These are phyloP conservation scores for Biancaea sappan DNA, from an alignment of 306 rosid species.

Conservation along the genomic window DNA sequence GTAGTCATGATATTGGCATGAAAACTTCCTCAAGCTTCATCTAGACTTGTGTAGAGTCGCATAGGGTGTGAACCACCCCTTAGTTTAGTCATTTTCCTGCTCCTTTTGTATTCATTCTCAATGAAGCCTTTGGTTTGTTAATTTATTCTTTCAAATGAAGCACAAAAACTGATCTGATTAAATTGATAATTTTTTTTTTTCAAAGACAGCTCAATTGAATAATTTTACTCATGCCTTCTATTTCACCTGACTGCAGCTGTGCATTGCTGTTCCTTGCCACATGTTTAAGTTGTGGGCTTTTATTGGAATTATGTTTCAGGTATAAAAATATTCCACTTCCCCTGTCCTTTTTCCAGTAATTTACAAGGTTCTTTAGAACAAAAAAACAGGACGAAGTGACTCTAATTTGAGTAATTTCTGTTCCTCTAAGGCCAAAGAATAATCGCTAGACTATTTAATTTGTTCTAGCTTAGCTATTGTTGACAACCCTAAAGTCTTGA, in stretches of 20 bases:
- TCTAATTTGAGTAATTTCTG: neutral
- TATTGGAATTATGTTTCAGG: slow-evolving; percentile 91
- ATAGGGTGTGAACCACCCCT: neutral
- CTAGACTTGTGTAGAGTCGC: neutral
- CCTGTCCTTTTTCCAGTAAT: neutral
- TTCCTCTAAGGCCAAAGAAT: slow-evolving; percentile 6
- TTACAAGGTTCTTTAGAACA: neutral
- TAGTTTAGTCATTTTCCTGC: slow-evolving; percentile 23
- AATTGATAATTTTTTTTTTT: neutral
- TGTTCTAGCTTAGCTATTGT: slow-evolving; percentile 1
- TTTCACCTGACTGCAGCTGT: slow-evolving; percentile 57
- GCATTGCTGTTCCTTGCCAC: slow-evolving; percentile 97
- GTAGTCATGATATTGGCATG: neutral
- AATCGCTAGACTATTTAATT: neutral
- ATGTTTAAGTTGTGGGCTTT: slow-evolving; percentile 96
- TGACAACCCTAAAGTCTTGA: neutral
- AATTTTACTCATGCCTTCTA: slow-evolving; percentile 25
- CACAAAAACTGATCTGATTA: neutral
- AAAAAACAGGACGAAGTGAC: slow-evolving; percentile 12
- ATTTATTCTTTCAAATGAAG: neutral
- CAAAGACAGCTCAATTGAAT: slow-evolving; percentile 4
- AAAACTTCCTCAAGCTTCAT: neutral
- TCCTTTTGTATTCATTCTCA: neutral
- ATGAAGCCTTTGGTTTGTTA: slow-evolving; percentile 12
- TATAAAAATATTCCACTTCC: slow-evolving; percentile 34